Base-by-base conservation (phyloP, 805 yeast genomes). In the Candida schatavii region DNA sequence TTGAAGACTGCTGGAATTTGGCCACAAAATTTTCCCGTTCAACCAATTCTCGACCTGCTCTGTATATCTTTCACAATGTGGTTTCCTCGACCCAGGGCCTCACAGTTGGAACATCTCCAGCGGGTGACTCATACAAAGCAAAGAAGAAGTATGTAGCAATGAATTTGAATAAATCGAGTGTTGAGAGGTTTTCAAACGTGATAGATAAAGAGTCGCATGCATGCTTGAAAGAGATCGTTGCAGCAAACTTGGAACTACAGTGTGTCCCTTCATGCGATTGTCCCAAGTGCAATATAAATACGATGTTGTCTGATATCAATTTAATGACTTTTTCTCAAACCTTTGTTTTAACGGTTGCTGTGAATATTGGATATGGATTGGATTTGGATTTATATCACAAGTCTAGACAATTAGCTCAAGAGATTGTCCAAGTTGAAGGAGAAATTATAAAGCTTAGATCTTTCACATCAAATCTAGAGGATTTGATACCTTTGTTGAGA, bases 71-170 rank as follows among this genome's bases (percentile, higher is more conserved):
- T 61, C 93, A 86, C 60, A 64, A 70, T 15, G 68, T 84, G 2
- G 66, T 84, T 33, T 72, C 84, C 0, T 59, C 68, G 19, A 69
- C 77, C 0, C 79, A 74, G 41, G 80, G 83, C 0, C 77, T 72
- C 48, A 82, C 88, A 0, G 68, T 82, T 14, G 88, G 88, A 0
- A 78, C 85, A 1, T 81, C 85, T 0, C 87, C 87, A 1, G 72
- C 66, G 44, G 76, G 83, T 1, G 60, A 56, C 0, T 62, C 77
- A 2, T 81, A 64, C 48, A 59, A 65, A 37, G 60, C 56, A 37
- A 71, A 74, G 54, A 72, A 78, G 51, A 80, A 78, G 52, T 63
- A 68, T 27, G 57, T 80, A 35, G 62, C 80, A 1, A 64, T 64
- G 46, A 54, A 63, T n/a, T 58, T 81, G 44, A 68, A 74, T 36